Conservation (phyloP, 805 yeast genomes). For the Candida ficus region DNA sequence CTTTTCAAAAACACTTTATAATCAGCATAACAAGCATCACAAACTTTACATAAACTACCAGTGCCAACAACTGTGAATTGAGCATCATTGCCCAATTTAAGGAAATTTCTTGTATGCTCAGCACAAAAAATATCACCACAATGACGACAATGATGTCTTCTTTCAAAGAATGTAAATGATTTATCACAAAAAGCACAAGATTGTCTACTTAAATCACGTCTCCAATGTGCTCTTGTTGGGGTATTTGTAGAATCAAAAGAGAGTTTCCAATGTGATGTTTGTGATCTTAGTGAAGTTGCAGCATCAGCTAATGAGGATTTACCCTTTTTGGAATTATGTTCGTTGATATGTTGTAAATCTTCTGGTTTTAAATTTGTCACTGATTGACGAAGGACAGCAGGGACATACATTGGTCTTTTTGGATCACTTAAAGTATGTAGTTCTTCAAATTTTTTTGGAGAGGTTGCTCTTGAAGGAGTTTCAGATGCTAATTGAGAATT, state of each 20-base stretch:
- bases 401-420: constrained; percentile 81
- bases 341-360: constrained; percentile 27
- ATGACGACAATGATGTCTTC: constrained; percentile 79
- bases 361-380: constrained; percentile 39
- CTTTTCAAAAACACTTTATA: constrained; percentile 45
- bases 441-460: constrained; percentile 11
- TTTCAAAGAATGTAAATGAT: constrained; percentile 69
- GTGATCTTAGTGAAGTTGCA: constrained; percentile 23
- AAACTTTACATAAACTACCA: constrained; percentile 65
- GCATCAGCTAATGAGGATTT: constrained; percentile 20
- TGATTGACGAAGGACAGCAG: constrained; percentile 73
- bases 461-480: constrained; percentile 24
- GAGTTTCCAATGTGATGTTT: constrained; percentile 24
- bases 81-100: constrained; percentile 53
- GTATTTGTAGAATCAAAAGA: constrained; percentile 22
- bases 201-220: constrained; percentile 59
- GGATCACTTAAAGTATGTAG: constrained; percentile 74
- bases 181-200: constrained; percentile 66
- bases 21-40: constrained; percentile 59
- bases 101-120: constrained; percentile 54
- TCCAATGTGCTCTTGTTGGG: constrained; percentile 59
- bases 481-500: constrained; percentile 1
- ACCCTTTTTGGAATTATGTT: constrained; percentile 22
- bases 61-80: constrained; percentile 62
- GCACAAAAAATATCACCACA: constrained; percentile 81